Base-by-base conservation (phyloP, 2,329 filamentous ascomycete genomes). In the Claviceps pazoutovae region DNA sequence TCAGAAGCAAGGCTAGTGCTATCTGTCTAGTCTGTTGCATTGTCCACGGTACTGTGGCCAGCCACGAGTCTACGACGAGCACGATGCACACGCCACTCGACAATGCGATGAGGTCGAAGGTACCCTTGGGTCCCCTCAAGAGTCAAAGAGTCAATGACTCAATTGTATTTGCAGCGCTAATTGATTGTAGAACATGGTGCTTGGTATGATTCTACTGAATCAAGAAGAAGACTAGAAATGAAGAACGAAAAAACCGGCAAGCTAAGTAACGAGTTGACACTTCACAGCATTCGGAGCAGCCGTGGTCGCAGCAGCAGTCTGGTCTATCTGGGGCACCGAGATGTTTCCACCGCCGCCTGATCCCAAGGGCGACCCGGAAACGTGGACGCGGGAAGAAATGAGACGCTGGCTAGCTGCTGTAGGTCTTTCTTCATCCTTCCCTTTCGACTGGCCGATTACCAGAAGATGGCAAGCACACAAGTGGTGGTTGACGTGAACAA, bases 271-370 rank as follows among this genome's bases (percentile, higher is more conserved):
- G 19, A 37, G 30, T 44, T 50, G 48, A 50, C 48, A 38, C 8
- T 17, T n/a, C 14, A 5, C 48, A 83, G 87, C 83, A 17, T 96
- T 96, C 64, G 82, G 85, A 4, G 87, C 86, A 9, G 76, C 94
- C 50, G 78, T 96, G 14, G 86, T 86, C 6, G 88, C 86, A 2
- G 88, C 85, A 2, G 85, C 88, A 16, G 81, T 80, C 43, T 95
- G 86, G 84, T 78, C 80, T 17, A 91, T 96, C 60, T 94, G 86
- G 83, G 88, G 88, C 52, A 76, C 80, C 50, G 88, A 91, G 56
- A 78, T 96, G 61, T 95, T 96, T 61, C 90, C 90, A 1, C 67
- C 78, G 3, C 73, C 82, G 57, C 55, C 73, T 47, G 89, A 95
- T 63, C 88, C 90, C n/a, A 86, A 73, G 30, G 89, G 89, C 54